Evolutionary conservation across 129 eudicot species (phyloP).

Genomic region (Chrysanthemum makinoi): DNA sequence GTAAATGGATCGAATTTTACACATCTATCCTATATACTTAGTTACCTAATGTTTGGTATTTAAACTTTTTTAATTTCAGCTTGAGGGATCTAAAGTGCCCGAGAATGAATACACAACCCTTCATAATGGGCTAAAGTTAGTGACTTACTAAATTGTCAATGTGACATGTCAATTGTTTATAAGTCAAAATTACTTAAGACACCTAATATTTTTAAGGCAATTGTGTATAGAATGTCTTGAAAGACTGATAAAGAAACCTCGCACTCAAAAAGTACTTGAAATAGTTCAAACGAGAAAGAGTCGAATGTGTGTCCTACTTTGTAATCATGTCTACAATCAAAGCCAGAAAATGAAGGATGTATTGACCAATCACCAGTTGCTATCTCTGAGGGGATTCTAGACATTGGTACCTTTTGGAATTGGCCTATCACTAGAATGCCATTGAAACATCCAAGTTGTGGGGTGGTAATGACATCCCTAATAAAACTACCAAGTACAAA

Average conservation of each 20-base stretch:
- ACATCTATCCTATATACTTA: not conserved
- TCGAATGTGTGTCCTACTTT: conserved; percentile 42
- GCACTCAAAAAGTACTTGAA: conserved; percentile 18
- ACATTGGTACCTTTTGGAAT: conserved; percentile 45
- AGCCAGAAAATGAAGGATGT: conserved; percentile 26
- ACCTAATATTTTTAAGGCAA: conserved; percentile 10
- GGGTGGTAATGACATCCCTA: conserved; percentile 82
- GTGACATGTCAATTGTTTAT: not conserved
- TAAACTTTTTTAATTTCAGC: conserved; percentile 50
- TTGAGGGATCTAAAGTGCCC: conserved; percentile 84
- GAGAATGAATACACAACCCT: conserved; percentile 81
- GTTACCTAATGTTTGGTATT: not conserved
- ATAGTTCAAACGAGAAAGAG: conserved; percentile 26
- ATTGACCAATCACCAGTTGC: conserved; percentile 23
- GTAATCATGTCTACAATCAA: conserved; percentile 53
- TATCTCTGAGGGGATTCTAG: conserved; percentile 24
- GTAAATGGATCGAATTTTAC: too few species aligned
- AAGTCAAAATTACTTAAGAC: not conserved
- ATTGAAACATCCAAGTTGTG: conserved; percentile 56
- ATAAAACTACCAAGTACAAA: conserved; percentile 79
- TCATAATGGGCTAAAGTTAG: conserved; percentile 91
- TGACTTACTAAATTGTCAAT: conserved; percentile 3
- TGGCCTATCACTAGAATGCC: conserved; percentile 65
- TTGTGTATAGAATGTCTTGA: conserved; percentile 43
- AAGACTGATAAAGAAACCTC: conserved; percentile 31